These are phyloP conservation scores for Yamadazyma sp. DNA, from an alignment of 805 yeast species.

Conservation along the genomic window DNA sequence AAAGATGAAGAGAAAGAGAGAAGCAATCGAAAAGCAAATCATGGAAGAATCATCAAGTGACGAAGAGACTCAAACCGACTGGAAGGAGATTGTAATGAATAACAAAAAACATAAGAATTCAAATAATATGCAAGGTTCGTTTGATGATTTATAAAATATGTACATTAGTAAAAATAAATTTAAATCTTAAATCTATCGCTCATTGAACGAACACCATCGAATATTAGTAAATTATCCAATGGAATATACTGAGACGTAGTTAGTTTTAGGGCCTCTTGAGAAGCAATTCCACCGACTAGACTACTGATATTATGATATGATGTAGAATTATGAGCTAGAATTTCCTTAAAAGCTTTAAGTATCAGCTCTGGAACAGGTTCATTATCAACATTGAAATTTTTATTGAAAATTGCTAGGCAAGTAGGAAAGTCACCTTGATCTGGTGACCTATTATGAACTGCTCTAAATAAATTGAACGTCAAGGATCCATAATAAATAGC, in stretches of 20 bases:
- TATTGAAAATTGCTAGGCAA: slow-evolving; percentile 18
- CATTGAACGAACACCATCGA: slow-evolving; percentile 64
- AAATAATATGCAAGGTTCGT: slow-evolving; percentile 50
- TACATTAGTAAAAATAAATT: neutral
- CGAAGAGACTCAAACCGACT: slow-evolving; percentile 61
- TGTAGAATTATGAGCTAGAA: slow-evolving; percentile 35
- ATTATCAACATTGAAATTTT: neutral
- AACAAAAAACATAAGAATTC: slow-evolving; percentile 56
- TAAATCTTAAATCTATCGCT: slow-evolving; percentile 38
- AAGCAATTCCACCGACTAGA: slow-evolving; percentile 78
- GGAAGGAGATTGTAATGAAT: slow-evolving; percentile 78
- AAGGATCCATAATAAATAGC: slow-evolving; percentile 45
- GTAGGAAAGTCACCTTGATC: slow-evolving; percentile 20
- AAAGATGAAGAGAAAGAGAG: slow-evolving; percentile 62
- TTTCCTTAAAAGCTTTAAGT: slow-evolving; percentile 26
- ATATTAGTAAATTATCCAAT: slow-evolving; percentile 63
- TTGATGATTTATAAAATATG: slow-evolving; percentile 45
- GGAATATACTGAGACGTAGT: slow-evolving; percentile 81
- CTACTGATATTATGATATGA: slow-evolving; percentile 61
- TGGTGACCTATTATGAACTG: slow-evolving; percentile 17
- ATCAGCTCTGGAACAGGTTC: too few species aligned
- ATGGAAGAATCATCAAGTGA: slow-evolving; percentile 43
- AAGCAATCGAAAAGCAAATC: slow-evolving; percentile 58
- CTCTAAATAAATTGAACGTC: slow-evolving; percentile 20
- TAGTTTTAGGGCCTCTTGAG: slow-evolving; percentile 79